Base-by-base conservation (phyloP, 495 filamentous ascomycete species). In the Staphylotrichum longicolle region DNA sequence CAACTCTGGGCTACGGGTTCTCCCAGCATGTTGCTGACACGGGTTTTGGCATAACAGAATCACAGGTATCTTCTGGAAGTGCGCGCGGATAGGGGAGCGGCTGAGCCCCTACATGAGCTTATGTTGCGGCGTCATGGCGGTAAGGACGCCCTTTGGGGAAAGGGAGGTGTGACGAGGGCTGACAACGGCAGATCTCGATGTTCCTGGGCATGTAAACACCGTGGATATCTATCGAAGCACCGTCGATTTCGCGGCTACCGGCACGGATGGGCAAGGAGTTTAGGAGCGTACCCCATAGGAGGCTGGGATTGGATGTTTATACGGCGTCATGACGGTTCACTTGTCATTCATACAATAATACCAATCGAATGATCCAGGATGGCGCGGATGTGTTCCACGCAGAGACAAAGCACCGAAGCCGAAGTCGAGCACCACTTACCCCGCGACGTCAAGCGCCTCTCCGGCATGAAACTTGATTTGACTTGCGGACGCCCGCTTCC, bases 21-120 rank as follows among this genome's bases (percentile, higher is more conserved):
- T 7, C 10, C 49, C 33, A 5, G 46, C 20, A 27, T 5, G 41
- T 20, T 47, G 54, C 62, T 64, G 59, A 65, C 58, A 58, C 51
- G 0, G 20, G 20, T 27, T 27, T 27, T 27, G 20, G 20, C 20
- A 1, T 1, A 27, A 62, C 70, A 94, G 91, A 30, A 74, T 95
- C 12, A 85, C 90, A 65, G 93, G 93, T 46, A 86, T 94, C 51
- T 96, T 98, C 76, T 98, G 94, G 94, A 98, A 98, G 74, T 94
- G 87, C 62, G 94, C 94, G 37, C 82, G 94, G 63, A 85, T 98
- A 69, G 94, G 94, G 34, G 94, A 98, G 80, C 80, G 94, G 59
- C 75, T 98, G 57, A 96, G 92, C 68, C 95, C 94, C 47, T 98
- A 98, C 72, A 91, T 98, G 60, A 96, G 93, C 77, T 76, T 97